Percentiles rank a stretch among this genome's conserved stretches.
Evolutionary conservation across 345 rosid species (phyloP).

Genomic region (Euphorbia peplus): DNA sequence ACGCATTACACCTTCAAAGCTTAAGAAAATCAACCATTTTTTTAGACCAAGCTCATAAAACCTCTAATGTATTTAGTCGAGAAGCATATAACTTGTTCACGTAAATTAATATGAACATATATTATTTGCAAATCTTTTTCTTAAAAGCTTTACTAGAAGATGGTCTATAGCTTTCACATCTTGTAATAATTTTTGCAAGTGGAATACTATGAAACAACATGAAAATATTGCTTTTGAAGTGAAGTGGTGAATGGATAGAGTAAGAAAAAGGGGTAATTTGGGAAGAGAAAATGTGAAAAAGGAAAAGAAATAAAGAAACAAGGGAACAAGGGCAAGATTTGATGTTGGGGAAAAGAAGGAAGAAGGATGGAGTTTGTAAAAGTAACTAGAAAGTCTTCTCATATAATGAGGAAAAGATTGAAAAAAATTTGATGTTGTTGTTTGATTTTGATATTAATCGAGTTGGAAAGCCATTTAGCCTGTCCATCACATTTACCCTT

Average conservation of each 20-base stretch:
- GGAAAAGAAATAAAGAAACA: constrained; percentile 2
- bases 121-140: too few relatives aligned
- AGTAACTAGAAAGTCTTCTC: constrained; percentile 14
- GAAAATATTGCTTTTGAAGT: neutral
- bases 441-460: constrained; percentile 8
- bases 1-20: too few relatives aligned
- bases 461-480: constrained; percentile 10
- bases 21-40: too few relatives aligned
- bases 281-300: neutral
- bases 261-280: constrained; percentile 1
- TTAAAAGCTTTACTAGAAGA: neutral
- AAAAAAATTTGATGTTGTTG: neutral
- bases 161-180: neutral
- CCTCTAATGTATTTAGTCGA: too few relatives aligned
- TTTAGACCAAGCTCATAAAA: too few relatives aligned
- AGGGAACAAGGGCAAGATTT: constrained; percentile 16
- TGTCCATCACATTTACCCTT: constrained; percentile 1
- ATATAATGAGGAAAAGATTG: constrained; percentile 8
- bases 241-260: constrained; percentile 17
- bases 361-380: constrained; percentile 11
- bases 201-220: neutral
- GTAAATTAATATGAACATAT: too few relatives aligned
- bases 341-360: constrained; percentile 23
- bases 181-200: neutral
- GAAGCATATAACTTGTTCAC: too few relatives aligned